Conservation (phyloP, 1,139 yeast genomes). For the Debaryomyces coudertii region DNA sequence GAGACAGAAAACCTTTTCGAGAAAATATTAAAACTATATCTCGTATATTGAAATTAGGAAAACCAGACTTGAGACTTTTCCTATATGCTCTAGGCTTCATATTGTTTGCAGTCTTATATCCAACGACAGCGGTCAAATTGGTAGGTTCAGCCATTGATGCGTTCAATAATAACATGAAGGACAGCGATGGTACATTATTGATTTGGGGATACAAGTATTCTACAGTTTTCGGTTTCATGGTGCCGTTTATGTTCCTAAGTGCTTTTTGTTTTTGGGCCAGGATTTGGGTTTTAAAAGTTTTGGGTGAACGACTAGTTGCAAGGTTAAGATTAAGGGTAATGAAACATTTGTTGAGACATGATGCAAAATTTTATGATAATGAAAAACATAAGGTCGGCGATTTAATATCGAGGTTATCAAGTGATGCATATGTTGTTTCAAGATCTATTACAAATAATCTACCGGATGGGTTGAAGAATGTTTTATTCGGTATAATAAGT, state of each 20-base stretch:
- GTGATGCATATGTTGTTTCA: slow-evolving; percentile 57
- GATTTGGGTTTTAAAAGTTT: slow-evolving; percentile 49
- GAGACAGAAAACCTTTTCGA: slow-evolving; percentile 31
- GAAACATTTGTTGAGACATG: slow-evolving; percentile 55
- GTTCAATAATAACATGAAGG: slow-evolving; percentile 38
- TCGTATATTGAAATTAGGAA: slow-evolving; percentile 43
- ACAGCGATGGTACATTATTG: slow-evolving; percentile 43
- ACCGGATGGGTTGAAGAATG: slow-evolving; percentile 54
- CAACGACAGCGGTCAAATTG: slow-evolving; percentile 48
- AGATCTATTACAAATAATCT: slow-evolving; percentile 48
- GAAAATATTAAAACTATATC: slow-evolving; percentile 41
- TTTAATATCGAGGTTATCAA: slow-evolving; percentile 53
- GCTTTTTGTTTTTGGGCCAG: slow-evolving; percentile 55
- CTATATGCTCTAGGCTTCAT: slow-evolving; percentile 46
- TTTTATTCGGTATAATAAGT: slow-evolving; percentile 46
- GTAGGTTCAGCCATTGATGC: slow-evolving; percentile 55
- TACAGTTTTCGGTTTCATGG: slow-evolving; percentile 47
- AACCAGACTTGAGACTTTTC: slow-evolving; percentile 44
- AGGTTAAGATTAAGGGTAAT: slow-evolving; percentile 51
- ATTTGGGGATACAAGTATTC: slow-evolving; percentile 52
- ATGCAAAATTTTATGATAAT: slow-evolving; percentile 52
- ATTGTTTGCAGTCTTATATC: slow-evolving; percentile 50
- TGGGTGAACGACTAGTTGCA: slow-evolving; percentile 50
- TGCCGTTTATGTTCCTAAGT: slow-evolving; percentile 49
- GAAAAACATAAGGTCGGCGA: slow-evolving; percentile 61